Conservation (phyloP, 768 basidiomycete species). For the Russula sp. region DNA sequence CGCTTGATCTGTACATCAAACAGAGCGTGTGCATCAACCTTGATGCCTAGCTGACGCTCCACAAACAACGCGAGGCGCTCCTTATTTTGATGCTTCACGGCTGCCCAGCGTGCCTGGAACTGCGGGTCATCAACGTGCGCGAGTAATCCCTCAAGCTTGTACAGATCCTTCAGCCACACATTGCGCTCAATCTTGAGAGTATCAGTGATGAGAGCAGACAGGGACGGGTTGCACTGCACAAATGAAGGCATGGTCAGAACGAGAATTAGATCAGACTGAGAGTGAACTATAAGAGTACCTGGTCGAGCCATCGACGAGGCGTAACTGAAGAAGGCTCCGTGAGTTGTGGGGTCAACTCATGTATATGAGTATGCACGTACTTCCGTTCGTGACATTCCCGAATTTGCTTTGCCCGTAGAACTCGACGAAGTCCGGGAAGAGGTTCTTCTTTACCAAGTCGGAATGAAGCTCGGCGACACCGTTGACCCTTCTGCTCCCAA, state of each 20-base stretch:
- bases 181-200: constrained; percentile 68
- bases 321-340: constrained; percentile 51
- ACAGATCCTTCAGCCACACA: constrained; percentile 81
- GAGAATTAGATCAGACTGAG: background rate
- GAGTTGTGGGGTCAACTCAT: background rate
- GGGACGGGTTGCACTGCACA: constrained; percentile 70
- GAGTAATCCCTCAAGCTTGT: constrained; percentile 69
- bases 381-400: constrained; percentile 89
- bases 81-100: constrained; percentile 87
- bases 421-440: constrained; percentile 89
- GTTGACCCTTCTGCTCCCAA: constrained; percentile 84
- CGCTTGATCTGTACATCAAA: constrained; percentile 95
- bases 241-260: constrained; percentile 23
- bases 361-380: constrained; percentile 33
- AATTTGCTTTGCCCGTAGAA: constrained; percentile 88
- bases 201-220: constrained; percentile 78
- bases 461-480: constrained; percentile 97
- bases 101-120: constrained; percentile 77
- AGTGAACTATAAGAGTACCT: constrained; percentile 32
- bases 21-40: constrained; percentile 67
- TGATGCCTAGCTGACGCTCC: constrained; percentile 60
- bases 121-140: constrained; percentile 60
- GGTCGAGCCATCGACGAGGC: constrained; percentile 88
- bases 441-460: constrained; percentile 76
- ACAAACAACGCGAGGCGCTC: constrained; percentile 76